These are phyloP conservation scores for Cairneyella variabilis DNA, from an alignment of 495 filamentous ascomycete genomes.

Conservation along the genomic window DNA sequence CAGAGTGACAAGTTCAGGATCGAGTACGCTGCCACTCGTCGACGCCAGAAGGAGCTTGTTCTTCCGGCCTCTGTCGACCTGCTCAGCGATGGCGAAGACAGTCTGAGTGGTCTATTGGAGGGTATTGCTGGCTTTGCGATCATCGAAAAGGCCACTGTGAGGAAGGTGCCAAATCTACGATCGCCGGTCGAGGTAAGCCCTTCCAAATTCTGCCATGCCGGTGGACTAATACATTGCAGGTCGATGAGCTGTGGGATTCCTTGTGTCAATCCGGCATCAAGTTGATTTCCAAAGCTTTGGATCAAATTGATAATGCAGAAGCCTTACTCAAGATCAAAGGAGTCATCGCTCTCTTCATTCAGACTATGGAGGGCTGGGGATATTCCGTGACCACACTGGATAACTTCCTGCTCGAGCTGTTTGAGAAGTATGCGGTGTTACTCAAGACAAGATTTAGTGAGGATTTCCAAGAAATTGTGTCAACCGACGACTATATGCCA, in stretches of 20 bases:
- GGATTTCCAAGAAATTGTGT: conserved; percentile 95
- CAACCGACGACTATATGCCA: conserved; percentile 98
- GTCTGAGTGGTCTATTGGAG: conserved; percentile 82
- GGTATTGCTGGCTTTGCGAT: conserved; percentile 96
- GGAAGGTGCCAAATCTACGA: conserved; percentile 72
- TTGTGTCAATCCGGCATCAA: conserved; percentile 87
- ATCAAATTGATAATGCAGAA: conserved; percentile 77
- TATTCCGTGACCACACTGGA: conserved; percentile 82
- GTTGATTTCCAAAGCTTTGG: conserved; percentile 72
- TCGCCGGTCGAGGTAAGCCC: conserved; percentile 74
- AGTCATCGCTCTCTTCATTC: conserved; percentile 87
- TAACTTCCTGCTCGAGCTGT: conserved; percentile 76
- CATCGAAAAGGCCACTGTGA: conserved; percentile 90
- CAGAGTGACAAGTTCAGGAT: conserved; percentile 85
- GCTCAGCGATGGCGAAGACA: conserved; percentile 65
- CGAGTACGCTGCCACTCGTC: conserved; percentile 85
- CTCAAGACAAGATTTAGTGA: conserved; percentile 86
- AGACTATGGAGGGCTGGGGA: conserved; percentile 96
- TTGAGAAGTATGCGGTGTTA: conserved; percentile 90
- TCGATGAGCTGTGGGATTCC: conserved; percentile 97
- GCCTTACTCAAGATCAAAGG: conserved; percentile 87
- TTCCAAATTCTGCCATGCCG: background rate
- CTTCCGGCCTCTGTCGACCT: conserved; percentile 70
- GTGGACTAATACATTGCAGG: conserved; percentile 44
- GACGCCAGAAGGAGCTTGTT: conserved; percentile 87